Conservation (phyloP, 2,329 filamentous ascomycete species). For the Dactylonectria estremocensis region DNA sequence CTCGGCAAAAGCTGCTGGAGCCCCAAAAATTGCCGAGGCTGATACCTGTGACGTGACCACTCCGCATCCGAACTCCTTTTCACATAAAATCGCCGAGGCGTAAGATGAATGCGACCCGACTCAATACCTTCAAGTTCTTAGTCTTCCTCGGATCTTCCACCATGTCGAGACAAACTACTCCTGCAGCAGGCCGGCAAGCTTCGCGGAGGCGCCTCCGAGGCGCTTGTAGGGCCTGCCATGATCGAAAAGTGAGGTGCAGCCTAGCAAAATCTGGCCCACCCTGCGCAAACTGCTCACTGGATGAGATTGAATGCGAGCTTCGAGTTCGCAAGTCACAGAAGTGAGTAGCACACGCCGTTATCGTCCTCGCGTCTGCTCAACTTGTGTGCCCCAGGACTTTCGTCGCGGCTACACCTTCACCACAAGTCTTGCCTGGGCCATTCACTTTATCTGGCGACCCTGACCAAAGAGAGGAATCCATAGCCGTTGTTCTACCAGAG, state of each 20-base stretch:
- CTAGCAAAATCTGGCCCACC: conserved; percentile 41
- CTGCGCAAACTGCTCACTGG: conserved; percentile 43
- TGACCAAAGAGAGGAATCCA: background rate
- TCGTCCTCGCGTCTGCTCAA: background rate
- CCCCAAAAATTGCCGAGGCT: background rate
- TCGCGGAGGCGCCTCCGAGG: background rate
- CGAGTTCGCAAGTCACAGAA: conserved; percentile 22
- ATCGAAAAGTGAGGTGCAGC: conserved; percentile 44
- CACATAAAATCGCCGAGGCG: background rate
- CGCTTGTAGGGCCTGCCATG: conserved; percentile 42
- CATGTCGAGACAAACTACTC: background rate
- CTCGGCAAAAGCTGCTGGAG: background rate
- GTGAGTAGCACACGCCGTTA: background rate
- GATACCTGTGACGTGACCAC: background rate
- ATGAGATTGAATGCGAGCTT: conserved; percentile 39
- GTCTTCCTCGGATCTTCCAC: background rate
- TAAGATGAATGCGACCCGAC: background rate
- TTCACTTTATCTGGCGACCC: background rate
- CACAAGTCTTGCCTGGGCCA: background rate
- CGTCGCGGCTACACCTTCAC: background rate
- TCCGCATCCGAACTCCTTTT: background rate
- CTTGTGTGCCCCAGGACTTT: background rate
- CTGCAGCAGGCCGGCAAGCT: background rate
- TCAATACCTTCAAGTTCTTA: background rate
- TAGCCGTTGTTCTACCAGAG: background rate